Conservation (phyloP, 257 asterid species). For the Scutellaria baicalensis region DNA sequence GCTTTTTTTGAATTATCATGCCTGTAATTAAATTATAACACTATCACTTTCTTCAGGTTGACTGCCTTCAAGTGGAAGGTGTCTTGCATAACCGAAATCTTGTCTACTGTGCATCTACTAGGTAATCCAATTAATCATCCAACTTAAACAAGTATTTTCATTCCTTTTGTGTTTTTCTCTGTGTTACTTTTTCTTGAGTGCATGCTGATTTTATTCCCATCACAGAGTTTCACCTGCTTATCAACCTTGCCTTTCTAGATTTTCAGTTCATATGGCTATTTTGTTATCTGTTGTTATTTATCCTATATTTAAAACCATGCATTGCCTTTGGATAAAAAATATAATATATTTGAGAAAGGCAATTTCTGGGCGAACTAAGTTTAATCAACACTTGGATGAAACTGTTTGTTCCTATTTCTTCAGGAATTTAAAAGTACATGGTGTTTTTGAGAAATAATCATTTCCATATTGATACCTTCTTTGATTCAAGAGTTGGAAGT, state of each 20-base stretch:
- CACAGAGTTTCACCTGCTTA: neutral
- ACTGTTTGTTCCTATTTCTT: too few species aligned
- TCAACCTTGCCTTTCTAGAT: neutral
- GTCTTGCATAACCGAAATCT: constrained; percentile 85
- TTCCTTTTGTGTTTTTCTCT: neutral
- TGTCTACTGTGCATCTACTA: constrained; percentile 95
- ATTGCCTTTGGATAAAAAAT: neutral
- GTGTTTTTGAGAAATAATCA: neutral
- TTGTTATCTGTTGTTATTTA: neutral
- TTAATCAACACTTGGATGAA: neutral
- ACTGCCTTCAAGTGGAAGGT: constrained; percentile 97
- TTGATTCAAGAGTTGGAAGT: neutral
- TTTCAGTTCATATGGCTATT: neutral
- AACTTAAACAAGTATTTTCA: neutral
- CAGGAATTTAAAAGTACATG: too few species aligned
- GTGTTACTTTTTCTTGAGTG: neutral
- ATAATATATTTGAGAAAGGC: neutral
- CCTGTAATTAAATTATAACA: neutral
- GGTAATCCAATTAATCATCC: constrained; percentile 34
- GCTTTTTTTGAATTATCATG: neutral
- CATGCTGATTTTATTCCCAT: neutral
- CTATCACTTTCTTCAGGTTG: constrained; percentile 52
- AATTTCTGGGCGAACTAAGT: neutral
- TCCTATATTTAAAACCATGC: neutral
- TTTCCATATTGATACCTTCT: neutral